Evolutionary conservation across 306 rosid genomes (phyloP).

Genomic region (Lithocarpus polystachyus): DNA sequence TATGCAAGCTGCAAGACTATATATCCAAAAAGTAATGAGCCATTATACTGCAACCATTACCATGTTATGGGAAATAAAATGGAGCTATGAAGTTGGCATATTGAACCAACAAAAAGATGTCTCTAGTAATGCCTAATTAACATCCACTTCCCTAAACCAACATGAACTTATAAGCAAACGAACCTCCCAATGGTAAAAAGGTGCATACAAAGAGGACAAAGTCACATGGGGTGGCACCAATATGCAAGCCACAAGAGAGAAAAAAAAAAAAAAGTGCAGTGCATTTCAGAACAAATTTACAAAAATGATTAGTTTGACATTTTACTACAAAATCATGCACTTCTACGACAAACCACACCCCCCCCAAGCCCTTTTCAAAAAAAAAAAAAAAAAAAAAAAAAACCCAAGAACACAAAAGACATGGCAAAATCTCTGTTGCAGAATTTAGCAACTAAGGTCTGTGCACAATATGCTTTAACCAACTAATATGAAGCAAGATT

Average conservation of each 20-base stretch:
- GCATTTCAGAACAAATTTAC: background rate
- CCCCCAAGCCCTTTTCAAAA: background rate
- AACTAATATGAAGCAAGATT: slow-evolving; percentile 1
- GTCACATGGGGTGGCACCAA: background rate
- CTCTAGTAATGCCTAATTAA: background rate
- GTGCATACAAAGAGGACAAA: background rate
- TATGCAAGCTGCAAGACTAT: background rate
- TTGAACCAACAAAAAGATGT: background rate
- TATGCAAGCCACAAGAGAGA: background rate
- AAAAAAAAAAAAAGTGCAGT: background rate
- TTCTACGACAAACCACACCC: background rate
- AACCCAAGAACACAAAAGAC: no score
- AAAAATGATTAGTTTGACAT: background rate
- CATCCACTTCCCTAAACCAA: background rate
- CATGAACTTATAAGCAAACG: background rate
- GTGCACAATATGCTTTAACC: background rate
- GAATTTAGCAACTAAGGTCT: background rate
- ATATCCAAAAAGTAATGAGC: background rate
- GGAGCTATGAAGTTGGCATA: background rate
- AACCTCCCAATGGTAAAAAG: background rate
- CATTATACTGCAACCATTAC: background rate
- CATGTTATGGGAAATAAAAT: background rate
- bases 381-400: background rate
- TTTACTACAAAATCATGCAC: background rate
- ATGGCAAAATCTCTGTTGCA: background rate